Evolutionary conservation across 768 basidiomycete genomes (phyloP).

Genomic region (Mycena venus): DNA sequence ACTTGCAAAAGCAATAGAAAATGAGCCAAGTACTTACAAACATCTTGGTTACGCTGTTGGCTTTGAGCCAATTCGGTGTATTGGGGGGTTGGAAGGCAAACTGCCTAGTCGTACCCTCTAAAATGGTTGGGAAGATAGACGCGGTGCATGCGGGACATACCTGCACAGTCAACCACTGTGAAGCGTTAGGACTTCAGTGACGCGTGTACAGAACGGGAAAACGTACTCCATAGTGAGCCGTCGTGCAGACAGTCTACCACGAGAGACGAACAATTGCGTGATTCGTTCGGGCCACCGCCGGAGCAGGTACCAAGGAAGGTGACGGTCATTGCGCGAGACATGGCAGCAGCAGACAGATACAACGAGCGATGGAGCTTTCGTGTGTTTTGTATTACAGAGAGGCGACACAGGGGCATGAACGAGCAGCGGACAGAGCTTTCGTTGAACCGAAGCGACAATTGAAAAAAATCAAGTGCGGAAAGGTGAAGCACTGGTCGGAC

Average conservation of each 20-base stretch:
- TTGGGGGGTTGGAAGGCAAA: conserved; percentile 66
- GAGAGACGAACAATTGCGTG: conserved; percentile 84
- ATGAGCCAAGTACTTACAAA: conserved; percentile 50
- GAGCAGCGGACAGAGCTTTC: background rate
- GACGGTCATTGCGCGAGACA: conserved; percentile 63
- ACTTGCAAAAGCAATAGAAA: background rate
- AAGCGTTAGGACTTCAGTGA: conserved; percentile 33
- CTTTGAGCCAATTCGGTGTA: conserved; percentile 49
- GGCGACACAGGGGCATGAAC: background rate
- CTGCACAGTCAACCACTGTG: conserved; percentile 87
- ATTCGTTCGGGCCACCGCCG: conserved; percentile 80
- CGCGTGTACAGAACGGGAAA: conserved; percentile 21
- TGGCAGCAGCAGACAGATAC: conserved; percentile 33
- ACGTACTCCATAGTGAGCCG: conserved; percentile 77
- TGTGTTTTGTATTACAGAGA: background rate
- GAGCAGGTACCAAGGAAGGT: conserved; percentile 84
- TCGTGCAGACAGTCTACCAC: conserved; percentile 70
- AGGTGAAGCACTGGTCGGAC: background rate
- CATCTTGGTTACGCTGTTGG: conserved; percentile 70
- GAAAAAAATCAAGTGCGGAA: background rate
- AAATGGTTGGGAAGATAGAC: background rate
- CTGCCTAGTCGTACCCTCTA: conserved; percentile 60
- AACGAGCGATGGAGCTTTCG: conserved; percentile 6
- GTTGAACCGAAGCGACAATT: background rate
- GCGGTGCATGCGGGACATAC: conserved; percentile 56